Percentiles rank a stretch among this genome's conserved stretches.
phyloP scores from a whole-genome alignment of 2,329 filamentous ascomycete genomes.

The Fusarium transvaalense region DNA sequence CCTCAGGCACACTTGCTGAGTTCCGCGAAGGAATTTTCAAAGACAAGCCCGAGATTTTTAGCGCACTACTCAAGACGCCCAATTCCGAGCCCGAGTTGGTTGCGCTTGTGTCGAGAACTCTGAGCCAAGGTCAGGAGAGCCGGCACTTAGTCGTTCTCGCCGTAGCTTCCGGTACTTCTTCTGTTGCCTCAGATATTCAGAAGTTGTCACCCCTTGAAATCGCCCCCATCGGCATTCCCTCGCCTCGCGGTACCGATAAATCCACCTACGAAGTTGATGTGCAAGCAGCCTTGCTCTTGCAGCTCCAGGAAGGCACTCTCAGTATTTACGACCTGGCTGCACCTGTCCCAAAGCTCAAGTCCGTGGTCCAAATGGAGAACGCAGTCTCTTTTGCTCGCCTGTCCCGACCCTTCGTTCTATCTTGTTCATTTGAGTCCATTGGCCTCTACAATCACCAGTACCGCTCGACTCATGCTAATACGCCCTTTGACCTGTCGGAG shows the following conservation, averaged over 20 bases:
- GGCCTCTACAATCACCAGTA: constrained; percentile 78
- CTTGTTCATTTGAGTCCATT: constrained; percentile 68
- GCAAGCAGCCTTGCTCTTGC: constrained; percentile 72
- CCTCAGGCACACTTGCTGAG: constrained; percentile 61
- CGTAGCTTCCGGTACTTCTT: constrained; percentile 45
- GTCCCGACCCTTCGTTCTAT: constrained; percentile 74
- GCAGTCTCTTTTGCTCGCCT: constrained; percentile 74
- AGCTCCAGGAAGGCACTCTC: constrained; percentile 67
- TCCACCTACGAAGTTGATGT: constrained; percentile 69
- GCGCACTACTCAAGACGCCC: constrained; percentile 63
- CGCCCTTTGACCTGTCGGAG: constrained; percentile 60
- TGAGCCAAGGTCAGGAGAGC: constrained; percentile 48
- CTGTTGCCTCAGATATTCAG: constrained; percentile 49
- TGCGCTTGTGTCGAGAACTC: constrained; percentile 61
- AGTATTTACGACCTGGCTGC: constrained; percentile 73
- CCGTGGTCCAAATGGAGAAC: constrained; percentile 63
- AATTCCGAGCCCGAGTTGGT: constrained; percentile 65
- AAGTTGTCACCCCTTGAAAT: constrained; percentile 57
- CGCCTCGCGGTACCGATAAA: constrained; percentile 24
- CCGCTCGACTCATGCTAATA: constrained; percentile 68
- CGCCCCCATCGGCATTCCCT: constrained; percentile 52
- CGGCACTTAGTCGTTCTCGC: constrained; percentile 54
- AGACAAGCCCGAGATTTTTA: constrained; percentile 64
- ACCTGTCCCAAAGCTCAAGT: constrained; percentile 71
- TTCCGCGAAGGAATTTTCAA: constrained; percentile 68